Percentiles rank a stretch among this genome's conserved stretches.
These are phyloP conservation scores for Xylariaceae sp. DNA, from an alignment of 2,329 filamentous ascomycete genomes.

Conservation along the genomic window DNA sequence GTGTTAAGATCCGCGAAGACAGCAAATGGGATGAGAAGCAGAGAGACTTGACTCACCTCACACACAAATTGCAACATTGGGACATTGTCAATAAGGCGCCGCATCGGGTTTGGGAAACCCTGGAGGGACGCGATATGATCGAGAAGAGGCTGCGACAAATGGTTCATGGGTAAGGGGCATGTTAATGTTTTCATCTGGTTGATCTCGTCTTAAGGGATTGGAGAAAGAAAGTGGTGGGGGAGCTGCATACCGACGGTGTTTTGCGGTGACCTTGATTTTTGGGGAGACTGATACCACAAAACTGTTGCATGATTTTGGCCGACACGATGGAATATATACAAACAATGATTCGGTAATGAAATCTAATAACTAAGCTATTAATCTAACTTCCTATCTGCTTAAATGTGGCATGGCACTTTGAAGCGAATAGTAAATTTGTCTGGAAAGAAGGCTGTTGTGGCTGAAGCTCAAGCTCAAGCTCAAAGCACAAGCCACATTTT, in stretches of 20 bases:
- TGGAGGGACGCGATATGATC: conserved; percentile 73
- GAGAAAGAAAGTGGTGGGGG: too few relatives aligned
- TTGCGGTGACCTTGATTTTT: neutral
- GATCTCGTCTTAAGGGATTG: neutral
- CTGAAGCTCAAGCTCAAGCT: conserved; percentile 15
- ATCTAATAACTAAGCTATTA: too few relatives aligned
- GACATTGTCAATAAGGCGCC: conserved; percentile 85
- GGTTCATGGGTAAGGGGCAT: conserved; percentile 48
- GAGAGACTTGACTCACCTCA: conserved; percentile 80
- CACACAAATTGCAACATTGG: conserved; percentile 80
- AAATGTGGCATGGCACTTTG: too few relatives aligned
- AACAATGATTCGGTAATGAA: too few relatives aligned
- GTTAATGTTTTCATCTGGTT: neutral
- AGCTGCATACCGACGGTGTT: conserved; percentile 6
- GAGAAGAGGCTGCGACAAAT: conserved; percentile 79
- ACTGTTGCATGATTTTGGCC: conserved; percentile 6
- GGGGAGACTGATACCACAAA: conserved; percentile 1
- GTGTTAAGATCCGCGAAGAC: conserved; percentile 69
- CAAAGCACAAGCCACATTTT: neutral
- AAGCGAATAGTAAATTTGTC: neutral
- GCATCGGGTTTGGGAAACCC: conserved; percentile 82
- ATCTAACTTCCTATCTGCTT: too few relatives aligned
- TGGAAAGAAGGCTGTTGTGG: conserved; percentile 13
- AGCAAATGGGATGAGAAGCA: conserved; percentile 83
- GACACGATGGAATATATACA: conserved; percentile 3